Base-by-base conservation (phyloP, 352 stramenopile genomes). In the Phytophthora rubi region DNA sequence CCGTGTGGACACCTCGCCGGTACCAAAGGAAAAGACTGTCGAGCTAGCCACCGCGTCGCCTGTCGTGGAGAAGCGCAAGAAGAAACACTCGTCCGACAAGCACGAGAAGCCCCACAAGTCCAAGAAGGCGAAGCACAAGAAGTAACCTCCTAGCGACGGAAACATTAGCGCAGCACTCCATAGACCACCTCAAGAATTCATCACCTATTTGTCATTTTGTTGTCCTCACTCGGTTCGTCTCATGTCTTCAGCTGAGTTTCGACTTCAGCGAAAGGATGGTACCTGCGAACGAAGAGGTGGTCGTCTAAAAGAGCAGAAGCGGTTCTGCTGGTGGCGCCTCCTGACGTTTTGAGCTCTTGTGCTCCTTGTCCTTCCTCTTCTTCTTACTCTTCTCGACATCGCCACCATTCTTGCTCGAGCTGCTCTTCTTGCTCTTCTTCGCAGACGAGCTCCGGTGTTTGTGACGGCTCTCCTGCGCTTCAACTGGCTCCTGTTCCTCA, bases 301-400 rank as follows among this genome's bases (percentile, higher is more conserved):
- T 69, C 54, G 62, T 87, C 79, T 93, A 95, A 86, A 95, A 92
- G 42, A 95, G 79, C 68, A 95, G 65, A 64, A 95, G 76, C 49
- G 82, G 81, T 71, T 93, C 84, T 67, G 76, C 74, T 61, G 67
- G 33, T 7, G 62, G 65, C 33, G 62, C 66, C 35, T 88, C 76
- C 44, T 76, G 71, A 47, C 77, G 85, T 73, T 91, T 92, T 13
- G 76, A 79, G 54, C 72, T 80, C 63, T 83, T 82, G 56, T 73
- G 60, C 65, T 76, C 75, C 65, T 83, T 84, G 37, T 77, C 65
- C 59, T 80, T 82, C 53, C 56, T 79, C 51, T 76, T 85, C 30
- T 66, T 69, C 64, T 75, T 77, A 52, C 55, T 73, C 49, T 80
- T 86, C 26, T 82, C 77, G 53, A 74, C 72, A 53, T 82, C 57